Evolutionary conservation across 106 monocot species (phyloP).

Genomic region (Alisma plantagoaquatica): DNA sequence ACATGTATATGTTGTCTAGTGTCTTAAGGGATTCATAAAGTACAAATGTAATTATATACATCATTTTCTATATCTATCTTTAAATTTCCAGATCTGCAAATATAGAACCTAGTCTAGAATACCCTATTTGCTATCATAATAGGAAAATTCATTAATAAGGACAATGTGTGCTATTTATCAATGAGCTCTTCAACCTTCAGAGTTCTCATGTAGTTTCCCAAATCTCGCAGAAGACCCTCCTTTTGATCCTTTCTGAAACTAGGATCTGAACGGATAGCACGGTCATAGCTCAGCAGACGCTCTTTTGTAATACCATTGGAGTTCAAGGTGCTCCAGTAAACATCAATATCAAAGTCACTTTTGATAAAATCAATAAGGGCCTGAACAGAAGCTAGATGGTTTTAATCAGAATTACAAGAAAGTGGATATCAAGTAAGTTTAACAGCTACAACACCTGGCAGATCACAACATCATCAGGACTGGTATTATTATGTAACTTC

Average conservation of each 20-base stretch:
- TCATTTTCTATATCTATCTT: no score
- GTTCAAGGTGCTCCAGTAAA: slow-evolving; percentile 72
- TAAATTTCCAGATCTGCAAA: no score
- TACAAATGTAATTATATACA: no score
- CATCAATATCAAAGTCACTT: slow-evolving; percentile 56
- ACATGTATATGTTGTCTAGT: no score
- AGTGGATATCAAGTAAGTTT: no score
- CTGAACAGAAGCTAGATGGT: slow-evolving; percentile 31
- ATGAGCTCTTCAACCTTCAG: no score
- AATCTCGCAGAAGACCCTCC: slow-evolving; percentile 69
- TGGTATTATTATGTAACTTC: slow-evolving; percentile 96
- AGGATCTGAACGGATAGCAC: slow-evolving; percentile 87
- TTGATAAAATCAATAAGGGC: slow-evolving; percentile 79
- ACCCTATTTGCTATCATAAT: no score
- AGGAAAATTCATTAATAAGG: no score
- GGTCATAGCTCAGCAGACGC: slow-evolving; percentile 83
- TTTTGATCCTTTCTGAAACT: slow-evolving; percentile 68
- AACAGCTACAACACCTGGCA: slow-evolving; percentile 95
- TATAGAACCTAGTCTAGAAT: no score
- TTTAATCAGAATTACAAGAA: no score
- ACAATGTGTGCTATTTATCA: no score
- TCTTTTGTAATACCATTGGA: slow-evolving; percentile 82
- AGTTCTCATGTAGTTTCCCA: slow-evolving; percentile 77
- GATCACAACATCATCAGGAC: slow-evolving; percentile 94
- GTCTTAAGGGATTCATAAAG: no score